A percentile compares a stretch with the other conserved stretches of the same genome.
Evolutionary conservation across 140 eudicot species (phyloP).

Genomic region (Ambrosia hybrid): DNA sequence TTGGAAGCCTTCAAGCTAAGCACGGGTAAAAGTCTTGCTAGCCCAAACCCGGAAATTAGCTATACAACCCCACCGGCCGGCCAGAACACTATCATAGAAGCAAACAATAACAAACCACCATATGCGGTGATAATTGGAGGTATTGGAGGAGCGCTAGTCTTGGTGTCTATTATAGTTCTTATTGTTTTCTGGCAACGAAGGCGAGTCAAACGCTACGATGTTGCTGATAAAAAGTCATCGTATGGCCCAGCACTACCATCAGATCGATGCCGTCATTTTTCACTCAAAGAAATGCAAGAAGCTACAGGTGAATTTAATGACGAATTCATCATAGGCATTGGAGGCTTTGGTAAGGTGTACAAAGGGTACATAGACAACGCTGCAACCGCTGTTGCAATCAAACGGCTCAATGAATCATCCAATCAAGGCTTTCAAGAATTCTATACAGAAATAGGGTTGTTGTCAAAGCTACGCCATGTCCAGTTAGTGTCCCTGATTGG

Average conservation of each 20-base stretch:
- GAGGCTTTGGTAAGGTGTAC: no score
- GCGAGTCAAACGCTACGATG: slow-evolving; percentile 22
- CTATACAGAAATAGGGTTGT: no score
- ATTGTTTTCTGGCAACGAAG: slow-evolving; percentile 20
- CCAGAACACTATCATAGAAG: not conserved
- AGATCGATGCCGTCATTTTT: slow-evolving; percentile 36
- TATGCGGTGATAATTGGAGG: slow-evolving; percentile 27
- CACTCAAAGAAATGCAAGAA: slow-evolving; percentile 29
- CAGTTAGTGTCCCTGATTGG: no score
- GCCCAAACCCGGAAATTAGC: slow-evolving; percentile 37
- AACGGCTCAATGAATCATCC: no score
- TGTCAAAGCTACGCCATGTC: no score
- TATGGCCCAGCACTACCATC: slow-evolving; percentile 29
- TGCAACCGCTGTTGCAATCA: no score
- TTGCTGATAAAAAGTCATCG: slow-evolving; percentile 20
- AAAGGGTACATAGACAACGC: no score
- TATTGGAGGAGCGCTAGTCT: slow-evolving; percentile 32
- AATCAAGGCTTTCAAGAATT: no score
- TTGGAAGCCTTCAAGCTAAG: slow-evolving; percentile 50
- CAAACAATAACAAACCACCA: not conserved
- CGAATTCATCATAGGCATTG: no score
- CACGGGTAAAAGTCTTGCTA: no score
- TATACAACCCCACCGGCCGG: not conserved
- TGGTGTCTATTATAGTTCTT: slow-evolving; percentile 22
- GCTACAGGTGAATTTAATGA: slow-evolving; percentile 42